These are phyloP conservation scores for Sporothrix euskadiensis DNA, from an alignment of 2,329 filamentous ascomycete genomes.

Conservation along the genomic window DNA sequence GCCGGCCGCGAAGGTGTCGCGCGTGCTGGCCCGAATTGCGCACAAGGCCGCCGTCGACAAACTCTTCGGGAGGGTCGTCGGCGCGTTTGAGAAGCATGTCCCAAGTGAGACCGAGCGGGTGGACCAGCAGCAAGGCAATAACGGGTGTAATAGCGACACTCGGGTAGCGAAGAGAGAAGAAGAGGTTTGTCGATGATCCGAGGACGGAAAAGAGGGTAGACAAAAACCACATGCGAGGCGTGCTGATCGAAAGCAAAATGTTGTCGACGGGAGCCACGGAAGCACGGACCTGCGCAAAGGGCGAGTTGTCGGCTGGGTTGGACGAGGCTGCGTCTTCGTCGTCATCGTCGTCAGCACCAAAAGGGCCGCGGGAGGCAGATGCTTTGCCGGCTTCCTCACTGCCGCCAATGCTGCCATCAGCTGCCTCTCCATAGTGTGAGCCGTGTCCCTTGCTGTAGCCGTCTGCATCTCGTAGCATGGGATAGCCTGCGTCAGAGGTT, in stretches of 20 bases:
- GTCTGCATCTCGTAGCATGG: conserved; percentile 16
- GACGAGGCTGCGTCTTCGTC: conserved; percentile 48
- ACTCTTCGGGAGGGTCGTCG: conserved; percentile 52
- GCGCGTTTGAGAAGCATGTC: conserved; percentile 70
- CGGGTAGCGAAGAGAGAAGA: conserved; percentile 87
- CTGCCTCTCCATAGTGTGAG: background rate
- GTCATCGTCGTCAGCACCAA: conserved; percentile 38
- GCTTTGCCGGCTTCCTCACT: conserved; percentile 6
- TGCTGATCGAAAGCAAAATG: conserved; percentile 76
- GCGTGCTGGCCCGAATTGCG: conserved; percentile 22
- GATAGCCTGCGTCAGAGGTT: conserved; percentile 40
- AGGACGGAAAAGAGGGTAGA: conserved; percentile 79
- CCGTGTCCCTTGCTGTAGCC: conserved; percentile 2
- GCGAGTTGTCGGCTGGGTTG: conserved; percentile 64
- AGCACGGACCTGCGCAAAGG: conserved; percentile 76
- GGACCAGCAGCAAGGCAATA: conserved; percentile 80
- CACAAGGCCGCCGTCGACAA: conserved; percentile 46
- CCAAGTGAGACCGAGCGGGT: conserved; percentile 79
- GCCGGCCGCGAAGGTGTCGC: conserved; percentile 36
- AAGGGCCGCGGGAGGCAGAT: conserved; percentile 31
- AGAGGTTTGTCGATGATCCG: conserved; percentile 80
- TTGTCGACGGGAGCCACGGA: conserved; percentile 77
- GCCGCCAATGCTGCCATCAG: background rate
- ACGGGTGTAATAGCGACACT: conserved; percentile 88
- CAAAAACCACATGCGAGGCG: conserved; percentile 81